phyloP scores from a whole-genome alignment of 1,139 yeast genomes.

The Spencermartinsiella ligniputridi region DNA sequence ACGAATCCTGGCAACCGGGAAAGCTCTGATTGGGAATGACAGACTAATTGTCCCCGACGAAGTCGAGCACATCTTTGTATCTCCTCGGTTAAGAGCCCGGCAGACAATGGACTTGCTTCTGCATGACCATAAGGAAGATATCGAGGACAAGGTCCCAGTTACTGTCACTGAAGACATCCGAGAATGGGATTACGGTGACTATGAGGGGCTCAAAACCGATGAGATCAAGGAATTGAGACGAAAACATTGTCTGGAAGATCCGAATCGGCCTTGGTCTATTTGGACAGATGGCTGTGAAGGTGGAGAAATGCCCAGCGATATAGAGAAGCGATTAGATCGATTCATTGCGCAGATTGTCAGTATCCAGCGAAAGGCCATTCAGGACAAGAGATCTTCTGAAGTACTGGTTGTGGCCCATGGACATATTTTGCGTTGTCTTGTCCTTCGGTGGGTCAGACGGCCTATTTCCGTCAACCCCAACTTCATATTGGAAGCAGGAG shows the following conservation, averaged over 20 bases:
- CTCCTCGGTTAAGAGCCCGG: conserved; percentile 78
- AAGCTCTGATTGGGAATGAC: conserved; percentile 58
- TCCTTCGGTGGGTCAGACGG: conserved; percentile 76
- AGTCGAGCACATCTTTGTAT: conserved; percentile 61
- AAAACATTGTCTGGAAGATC: conserved; percentile 51
- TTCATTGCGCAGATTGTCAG: conserved; percentile 58
- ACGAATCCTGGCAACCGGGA: conserved; percentile 74
- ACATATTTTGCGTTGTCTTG: conserved; percentile 83
- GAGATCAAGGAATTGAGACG: conserved; percentile 61
- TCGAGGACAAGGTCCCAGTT: conserved; percentile 4
- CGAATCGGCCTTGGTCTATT: conserved; percentile 60
- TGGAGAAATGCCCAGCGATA: conserved; percentile 68
- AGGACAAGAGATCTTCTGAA: conserved; percentile 56
- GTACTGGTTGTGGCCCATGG: conserved; percentile 87
- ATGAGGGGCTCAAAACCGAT: conserved; percentile 73
- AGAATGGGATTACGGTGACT: conserved; percentile 97
- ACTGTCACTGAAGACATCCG: conserved; percentile 57
- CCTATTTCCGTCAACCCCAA: conserved; percentile 64
- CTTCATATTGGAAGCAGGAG: conserved; percentile 88
- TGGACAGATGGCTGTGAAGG: conserved; percentile 93
- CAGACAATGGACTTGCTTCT: conserved; percentile 59
- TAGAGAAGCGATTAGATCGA: conserved; percentile 64
- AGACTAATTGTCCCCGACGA: conserved; percentile 57
- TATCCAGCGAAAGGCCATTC: conserved; percentile 59
- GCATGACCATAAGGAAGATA: conserved; percentile 41